A percentile compares a stretch with the other conserved stretches of the same genome.
phyloP scores from a whole-genome alignment of 2,329 filamentous ascomycete species.

The Cladosporium austrohemisphaericum region DNA sequence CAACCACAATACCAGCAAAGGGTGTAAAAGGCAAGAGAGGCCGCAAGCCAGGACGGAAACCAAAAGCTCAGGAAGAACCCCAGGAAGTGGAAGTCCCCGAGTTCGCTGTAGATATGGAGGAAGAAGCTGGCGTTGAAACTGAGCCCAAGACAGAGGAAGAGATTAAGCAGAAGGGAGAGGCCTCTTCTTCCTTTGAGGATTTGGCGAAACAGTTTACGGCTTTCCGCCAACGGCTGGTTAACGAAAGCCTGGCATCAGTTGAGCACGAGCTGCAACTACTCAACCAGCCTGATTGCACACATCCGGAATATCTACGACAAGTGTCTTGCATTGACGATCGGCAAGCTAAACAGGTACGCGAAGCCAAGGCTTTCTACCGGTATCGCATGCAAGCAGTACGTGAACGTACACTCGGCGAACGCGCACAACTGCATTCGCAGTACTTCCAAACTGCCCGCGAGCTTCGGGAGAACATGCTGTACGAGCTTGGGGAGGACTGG shows the following conservation, averaged over 20 bases:
- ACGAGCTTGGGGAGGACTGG: slow-evolving; percentile 80
- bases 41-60: slow-evolving; percentile 6
- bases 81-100: slow-evolving; percentile 29
- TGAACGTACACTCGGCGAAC: slow-evolving; percentile 72
- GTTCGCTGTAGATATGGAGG: slow-evolving; percentile 18
- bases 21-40: slow-evolving; percentile 24
- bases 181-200: slow-evolving; percentile 50
- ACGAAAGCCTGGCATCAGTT: slow-evolving; percentile 64
- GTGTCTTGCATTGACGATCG: slow-evolving; percentile 81
- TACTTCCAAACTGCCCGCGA: slow-evolving; percentile 86
- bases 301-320: slow-evolving; percentile 88
- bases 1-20: slow-evolving; percentile 16
- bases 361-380: slow-evolving; percentile 69
- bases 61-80: slow-evolving; percentile 31
- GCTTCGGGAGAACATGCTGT: slow-evolving; percentile 73
- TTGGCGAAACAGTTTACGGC: slow-evolving; percentile 87
- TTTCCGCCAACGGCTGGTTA: slow-evolving; percentile 62
- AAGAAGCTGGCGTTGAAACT: slow-evolving; percentile 18
- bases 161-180: slow-evolving; percentile 38
- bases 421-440: slow-evolving; percentile 82
- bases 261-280: slow-evolving; percentile 65
- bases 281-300: slow-evolving; percentile 59
- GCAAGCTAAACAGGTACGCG: slow-evolving; percentile 72
- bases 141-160: slow-evolving; percentile 52
- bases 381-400: slow-evolving; percentile 71